Evolutionary conservation across 202 grass and related monocot genomes (phyloP).

Genomic region (Bolboschoenoplectus hybrid): DNA sequence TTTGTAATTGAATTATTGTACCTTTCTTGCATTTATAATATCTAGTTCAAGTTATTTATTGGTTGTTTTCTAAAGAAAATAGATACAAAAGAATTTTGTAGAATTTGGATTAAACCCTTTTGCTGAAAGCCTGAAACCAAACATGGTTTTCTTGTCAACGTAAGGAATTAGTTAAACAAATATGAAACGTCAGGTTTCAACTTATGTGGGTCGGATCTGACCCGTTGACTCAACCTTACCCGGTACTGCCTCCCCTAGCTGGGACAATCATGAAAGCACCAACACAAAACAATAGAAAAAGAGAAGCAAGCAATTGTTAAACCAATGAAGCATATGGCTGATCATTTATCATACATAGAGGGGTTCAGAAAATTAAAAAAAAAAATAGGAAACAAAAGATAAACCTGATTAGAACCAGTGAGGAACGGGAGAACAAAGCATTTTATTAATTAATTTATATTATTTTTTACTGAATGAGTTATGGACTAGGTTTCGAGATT

Average conservation of each 20-base stretch:
- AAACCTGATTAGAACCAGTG: background rate
- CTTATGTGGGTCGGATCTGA: background rate
- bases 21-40: background rate
- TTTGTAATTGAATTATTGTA: constrained; percentile 19
- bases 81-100: background rate
- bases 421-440: background rate
- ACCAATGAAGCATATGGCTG: background rate
- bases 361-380: background rate
- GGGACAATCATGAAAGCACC: background rate
- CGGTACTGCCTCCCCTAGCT: constrained; percentile 5
- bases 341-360: background rate
- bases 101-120: background rate
- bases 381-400: background rate
- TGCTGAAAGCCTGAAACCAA: background rate
- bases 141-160: background rate
- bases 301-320: background rate
- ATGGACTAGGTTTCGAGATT: background rate
- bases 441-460: background rate
- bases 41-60: background rate
- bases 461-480: background rate
- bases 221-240: background rate
- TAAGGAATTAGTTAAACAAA: background rate
- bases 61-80: background rate
- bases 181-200: background rate
- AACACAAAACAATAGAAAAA: background rate